Evolutionary conservation across 2,329 filamentous ascomycete species (phyloP).

Genomic region (Botryosphaeria dothidea): DNA sequence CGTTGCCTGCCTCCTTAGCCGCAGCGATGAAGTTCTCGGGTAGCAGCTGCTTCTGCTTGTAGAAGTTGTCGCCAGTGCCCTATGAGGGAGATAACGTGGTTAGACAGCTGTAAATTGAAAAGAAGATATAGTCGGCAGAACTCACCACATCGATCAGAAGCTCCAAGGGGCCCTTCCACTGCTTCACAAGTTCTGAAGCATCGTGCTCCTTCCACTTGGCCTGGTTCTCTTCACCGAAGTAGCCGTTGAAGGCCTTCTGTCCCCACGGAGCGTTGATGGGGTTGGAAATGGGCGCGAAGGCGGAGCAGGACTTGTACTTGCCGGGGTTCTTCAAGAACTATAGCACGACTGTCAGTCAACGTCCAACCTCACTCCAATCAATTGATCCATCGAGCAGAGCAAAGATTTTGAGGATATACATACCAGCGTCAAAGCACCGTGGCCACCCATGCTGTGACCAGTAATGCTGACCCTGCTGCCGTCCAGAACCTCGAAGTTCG

Average conservation of each 20-base stretch:
- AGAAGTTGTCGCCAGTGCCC: conserved; percentile 95
- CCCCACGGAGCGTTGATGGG: conserved; percentile 88
- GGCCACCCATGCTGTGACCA: conserved; percentile 96
- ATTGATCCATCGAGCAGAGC: not conserved
- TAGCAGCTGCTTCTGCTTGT: conserved; percentile 87
- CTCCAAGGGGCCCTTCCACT: conserved; percentile 71
- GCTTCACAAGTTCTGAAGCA: conserved; percentile 82
- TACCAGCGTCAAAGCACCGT: conserved; percentile 84
- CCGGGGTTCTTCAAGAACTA: conserved; percentile 87
- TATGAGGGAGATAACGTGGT: conserved; percentile 36
- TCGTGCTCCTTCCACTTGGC: conserved; percentile 86
- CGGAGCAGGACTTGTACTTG: conserved; percentile 83
- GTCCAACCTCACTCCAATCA: not conserved
- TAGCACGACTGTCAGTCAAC: not conserved
- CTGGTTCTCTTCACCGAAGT: conserved; percentile 74
- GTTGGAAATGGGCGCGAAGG: conserved; percentile 89
- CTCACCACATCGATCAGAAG: conserved; percentile 83
- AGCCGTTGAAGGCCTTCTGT: conserved; percentile 89
- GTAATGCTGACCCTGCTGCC: conserved; percentile 73
- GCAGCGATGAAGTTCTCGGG: conserved; percentile 89
- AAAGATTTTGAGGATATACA: not conserved
- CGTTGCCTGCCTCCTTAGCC: conserved; percentile 72
- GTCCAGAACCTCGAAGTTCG: conserved; percentile 72
- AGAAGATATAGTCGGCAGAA: conserved; percentile 25
- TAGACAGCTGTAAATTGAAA: not conserved